Percentiles rank a stretch among this genome's conserved stretches.
Evolutionary conservation across 1,139 yeast genomes (phyloP).

Genomic region (Protomyces pachydermus): DNA sequence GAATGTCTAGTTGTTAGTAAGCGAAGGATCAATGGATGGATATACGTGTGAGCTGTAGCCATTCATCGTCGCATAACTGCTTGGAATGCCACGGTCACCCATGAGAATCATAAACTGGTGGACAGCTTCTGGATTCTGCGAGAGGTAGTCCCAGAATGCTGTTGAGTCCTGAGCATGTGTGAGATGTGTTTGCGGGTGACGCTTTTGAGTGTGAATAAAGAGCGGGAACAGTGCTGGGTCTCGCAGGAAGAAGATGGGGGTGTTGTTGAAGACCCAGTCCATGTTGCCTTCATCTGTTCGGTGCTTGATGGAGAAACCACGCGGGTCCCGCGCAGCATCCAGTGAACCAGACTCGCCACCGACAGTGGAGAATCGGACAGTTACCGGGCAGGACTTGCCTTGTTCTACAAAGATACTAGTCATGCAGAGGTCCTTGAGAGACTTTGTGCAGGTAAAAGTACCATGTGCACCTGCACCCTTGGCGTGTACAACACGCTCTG

Average conservation of each 20-base stretch:
- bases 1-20: slow-evolving; percentile 49
- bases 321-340: slow-evolving; percentile 83
- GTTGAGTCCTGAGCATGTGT: slow-evolving; percentile 54
- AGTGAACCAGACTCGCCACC: slow-evolving; percentile 85
- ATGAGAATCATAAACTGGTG: slow-evolving; percentile 63
- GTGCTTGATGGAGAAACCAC: slow-evolving; percentile 78
- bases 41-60: slow-evolving; percentile 56
- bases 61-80: slow-evolving; percentile 59
- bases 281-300: slow-evolving; percentile 84
- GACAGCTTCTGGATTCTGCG: slow-evolving; percentile 57
- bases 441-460: slow-evolving; percentile 74
- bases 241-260: slow-evolving; percentile 80
- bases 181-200: slow-evolving; percentile 76
- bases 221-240: slow-evolving; percentile 85
- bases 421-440: slow-evolving; percentile 64
- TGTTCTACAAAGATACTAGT: slow-evolving; percentile 66
- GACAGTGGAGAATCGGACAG: slow-evolving; percentile 80
- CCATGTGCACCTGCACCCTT: slow-evolving; percentile 87
- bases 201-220: slow-evolving; percentile 84
- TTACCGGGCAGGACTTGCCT: slow-evolving; percentile 70
- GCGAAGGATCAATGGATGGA: no score
- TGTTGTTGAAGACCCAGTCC: slow-evolving; percentile 86
- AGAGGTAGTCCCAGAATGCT: slow-evolving; percentile 65
- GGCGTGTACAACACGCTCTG: slow-evolving; percentile 87
- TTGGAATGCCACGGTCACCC: slow-evolving; percentile 71